Percentiles rank a stretch among this genome's conserved stretches.
Conservation (phyloP, 768 basidiomycete species). For the Termitomyces sp. region DNA sequence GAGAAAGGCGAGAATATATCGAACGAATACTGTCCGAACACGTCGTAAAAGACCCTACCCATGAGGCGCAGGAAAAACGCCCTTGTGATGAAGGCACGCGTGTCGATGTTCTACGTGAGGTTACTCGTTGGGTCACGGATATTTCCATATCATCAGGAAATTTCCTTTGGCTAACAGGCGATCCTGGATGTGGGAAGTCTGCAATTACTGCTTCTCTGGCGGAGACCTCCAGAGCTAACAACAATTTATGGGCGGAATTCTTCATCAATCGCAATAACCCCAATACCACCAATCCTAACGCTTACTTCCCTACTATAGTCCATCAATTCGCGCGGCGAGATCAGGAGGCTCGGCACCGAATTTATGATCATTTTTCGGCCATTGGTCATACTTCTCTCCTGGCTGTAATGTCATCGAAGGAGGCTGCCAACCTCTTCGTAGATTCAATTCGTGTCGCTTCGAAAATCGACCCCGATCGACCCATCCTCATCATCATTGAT, state of each 20-base stretch:
- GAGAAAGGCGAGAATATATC: conserved; percentile 8
- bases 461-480: not conserved
- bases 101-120: conserved; percentile 5
- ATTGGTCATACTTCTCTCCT: not conserved
- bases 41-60: conserved; percentile 7
- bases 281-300: not conserved
- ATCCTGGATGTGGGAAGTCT: not conserved
- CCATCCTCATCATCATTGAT: conserved; percentile 15
- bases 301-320: not conserved
- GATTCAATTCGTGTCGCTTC: conserved; percentile 7
- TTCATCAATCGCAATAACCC: not conserved
- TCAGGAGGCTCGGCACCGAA: conserved; percentile 9
- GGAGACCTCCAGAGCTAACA: conserved; percentile 3
- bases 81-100: conserved; percentile 14
- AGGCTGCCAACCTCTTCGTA: conserved; percentile 14
- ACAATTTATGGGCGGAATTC: not conserved
- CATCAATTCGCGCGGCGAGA: conserved; percentile 15
- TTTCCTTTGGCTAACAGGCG: too few relatives aligned
- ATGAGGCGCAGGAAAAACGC: conserved; percentile 12
- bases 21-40: not conserved
- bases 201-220: not conserved
- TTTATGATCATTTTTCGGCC: conserved; percentile 9
- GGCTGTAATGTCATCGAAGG: not conserved
- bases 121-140: conserved; percentile 10
- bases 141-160: conserved; percentile 2